A percentile compares a stretch with the other conserved stretches of the same genome.
Conservation (phyloP, 1,139 yeast species). For the Fermentozyma sake region DNA sequence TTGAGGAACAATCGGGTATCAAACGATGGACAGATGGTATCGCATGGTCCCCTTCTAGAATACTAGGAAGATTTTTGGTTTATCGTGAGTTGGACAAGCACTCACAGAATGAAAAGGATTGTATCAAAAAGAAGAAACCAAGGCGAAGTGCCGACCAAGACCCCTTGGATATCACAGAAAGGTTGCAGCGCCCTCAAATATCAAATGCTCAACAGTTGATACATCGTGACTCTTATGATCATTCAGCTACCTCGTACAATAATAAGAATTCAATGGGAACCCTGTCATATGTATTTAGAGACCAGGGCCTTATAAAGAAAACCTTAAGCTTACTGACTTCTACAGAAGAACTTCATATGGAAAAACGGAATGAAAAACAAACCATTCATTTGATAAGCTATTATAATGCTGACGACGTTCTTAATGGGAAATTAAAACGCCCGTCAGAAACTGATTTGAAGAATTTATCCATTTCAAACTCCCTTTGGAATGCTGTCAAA, state of each 20-base stretch:
- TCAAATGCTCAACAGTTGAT: slow-evolving; percentile 16
- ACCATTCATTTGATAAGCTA: slow-evolving; percentile 78
- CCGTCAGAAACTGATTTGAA: slow-evolving; percentile 59
- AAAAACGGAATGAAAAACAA: slow-evolving; percentile 27
- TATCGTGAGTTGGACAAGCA: slow-evolving; percentile 73
- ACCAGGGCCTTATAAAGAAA: slow-evolving; percentile 76
- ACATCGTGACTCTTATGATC: slow-evolving; percentile 4
- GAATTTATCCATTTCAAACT: slow-evolving; percentile 50
- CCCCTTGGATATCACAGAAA: no score
- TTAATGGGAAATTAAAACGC: slow-evolving; percentile 48
- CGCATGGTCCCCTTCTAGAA: slow-evolving; percentile 88
- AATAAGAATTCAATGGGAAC: slow-evolving; percentile 8
- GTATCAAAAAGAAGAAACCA: slow-evolving; percentile 29
- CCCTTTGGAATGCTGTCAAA: slow-evolving; percentile 56
- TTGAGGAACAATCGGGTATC: slow-evolving; percentile 78
- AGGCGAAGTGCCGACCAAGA: slow-evolving; percentile 16
- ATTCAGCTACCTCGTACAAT: slow-evolving; percentile 1
- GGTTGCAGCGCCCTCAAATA: no score
- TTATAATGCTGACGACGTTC: slow-evolving; percentile 70
- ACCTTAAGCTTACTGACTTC: slow-evolving; percentile 61
- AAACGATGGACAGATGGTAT: slow-evolving; percentile 95
- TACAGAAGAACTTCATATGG: slow-evolving; percentile 31
- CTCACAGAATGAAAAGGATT: slow-evolving; percentile 32
- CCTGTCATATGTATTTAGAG: slow-evolving; percentile 64
- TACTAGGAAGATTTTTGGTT: slow-evolving; percentile 75